Evolutionary conservation across 805 yeast genomes (phyloP), one percentile per base, ranked within the genome.

Genomic region (Ogataea thermomethanolica): DNA sequence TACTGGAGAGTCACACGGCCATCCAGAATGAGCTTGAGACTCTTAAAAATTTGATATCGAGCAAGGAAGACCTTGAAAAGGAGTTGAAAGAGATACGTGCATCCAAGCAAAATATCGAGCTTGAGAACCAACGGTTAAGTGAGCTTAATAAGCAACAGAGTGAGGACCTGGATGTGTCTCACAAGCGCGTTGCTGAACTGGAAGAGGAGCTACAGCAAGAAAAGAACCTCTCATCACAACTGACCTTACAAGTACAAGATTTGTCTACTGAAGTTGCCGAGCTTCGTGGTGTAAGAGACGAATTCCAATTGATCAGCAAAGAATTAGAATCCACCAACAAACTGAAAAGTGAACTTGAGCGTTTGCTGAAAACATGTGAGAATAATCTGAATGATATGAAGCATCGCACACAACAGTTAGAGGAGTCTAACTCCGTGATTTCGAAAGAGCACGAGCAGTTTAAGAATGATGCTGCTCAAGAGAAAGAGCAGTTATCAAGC

Each of bases 1-100:
- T 37, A 33, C 28, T 29, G 3, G 23, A 27, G 29, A 27, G 30
- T 10, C 29, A 24, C 24, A 24, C 15, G 10, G 24, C 8, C n/a
- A 30, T 36, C 13, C 35, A 35, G 28, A 14, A 29, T n/a, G 43
- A 43, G 35, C 32, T 36, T 12, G 41, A 28, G 11, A 9, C 33
- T 9, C 26, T 44, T 13, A 29, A 33, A n/a, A 26, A 30, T 8
- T 13, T 25, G 25, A 20, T 41, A 11, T 17, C 22, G 3, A 39
- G 32, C 1, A 33, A 28, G 14, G 42, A 32, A 7, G 33, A 34
- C 10, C 4, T 33, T 13, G n/a, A 23, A 25, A 22, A 32, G 13
- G 41, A 43, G 26, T 10, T 32, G n/a, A 31, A 35, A 10, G 27
- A 21, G 14, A 13, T 35, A 9, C n/a, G 8, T 7, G 12, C 22